Conservation (phyloP, 2,329 filamentous ascomycete species). For the Septoria linicola region DNA sequence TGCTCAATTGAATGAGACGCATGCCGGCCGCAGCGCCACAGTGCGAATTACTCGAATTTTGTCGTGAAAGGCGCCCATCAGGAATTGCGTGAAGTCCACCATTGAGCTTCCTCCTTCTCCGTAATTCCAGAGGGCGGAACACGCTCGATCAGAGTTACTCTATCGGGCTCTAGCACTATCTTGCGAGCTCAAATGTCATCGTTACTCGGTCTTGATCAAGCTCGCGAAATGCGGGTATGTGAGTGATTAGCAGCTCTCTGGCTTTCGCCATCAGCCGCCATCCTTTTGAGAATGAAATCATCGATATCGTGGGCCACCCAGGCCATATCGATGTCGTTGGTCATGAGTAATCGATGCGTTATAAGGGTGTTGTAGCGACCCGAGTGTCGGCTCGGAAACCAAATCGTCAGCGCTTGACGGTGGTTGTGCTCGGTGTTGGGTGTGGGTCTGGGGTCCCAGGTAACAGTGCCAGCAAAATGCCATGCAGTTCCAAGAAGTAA, state of each 20-base stretch:
- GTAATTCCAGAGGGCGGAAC: slow-evolving; percentile 8
- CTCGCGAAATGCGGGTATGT: slow-evolving; percentile 14
- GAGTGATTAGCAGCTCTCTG: slow-evolving; percentile 8
- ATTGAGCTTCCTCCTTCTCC: slow-evolving; percentile 18
- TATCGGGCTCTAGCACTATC: slow-evolving; percentile 32
- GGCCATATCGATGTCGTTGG: slow-evolving; percentile 10
- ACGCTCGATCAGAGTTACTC: slow-evolving; percentile 28
- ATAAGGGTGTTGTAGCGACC: slow-evolving; percentile 12
- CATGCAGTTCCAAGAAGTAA: slow-evolving; percentile 20
- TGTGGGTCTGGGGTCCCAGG: slow-evolving; percentile 23
- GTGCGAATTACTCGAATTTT: slow-evolving; percentile 2
- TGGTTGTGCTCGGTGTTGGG: slow-evolving; percentile 36
- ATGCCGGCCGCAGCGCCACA: slow-evolving; percentile 21
- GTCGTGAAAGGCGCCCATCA: slow-evolving; percentile 6
- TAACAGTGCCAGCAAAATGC: slow-evolving; percentile 16
- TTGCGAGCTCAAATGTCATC: slow-evolving; percentile 38
- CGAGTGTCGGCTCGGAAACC: slow-evolving; percentile 34
- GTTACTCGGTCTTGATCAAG: slow-evolving; percentile 24
- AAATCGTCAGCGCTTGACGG: slow-evolving; percentile 39
- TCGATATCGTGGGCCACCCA: slow-evolving; percentile 14
- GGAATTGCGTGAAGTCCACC: slow-evolving; percentile 26
- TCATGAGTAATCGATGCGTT: slow-evolving; percentile 11
- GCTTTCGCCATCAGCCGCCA: slow-evolving; percentile 21
- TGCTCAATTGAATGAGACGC: slow-evolving; percentile 21
- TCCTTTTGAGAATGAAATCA: slow-evolving; percentile 7